Evolutionary conservation across 169 alveolate species (phyloP), one percentile per base, ranked within the genome.

Genomic region (Eimeria falciformis): DNA sequence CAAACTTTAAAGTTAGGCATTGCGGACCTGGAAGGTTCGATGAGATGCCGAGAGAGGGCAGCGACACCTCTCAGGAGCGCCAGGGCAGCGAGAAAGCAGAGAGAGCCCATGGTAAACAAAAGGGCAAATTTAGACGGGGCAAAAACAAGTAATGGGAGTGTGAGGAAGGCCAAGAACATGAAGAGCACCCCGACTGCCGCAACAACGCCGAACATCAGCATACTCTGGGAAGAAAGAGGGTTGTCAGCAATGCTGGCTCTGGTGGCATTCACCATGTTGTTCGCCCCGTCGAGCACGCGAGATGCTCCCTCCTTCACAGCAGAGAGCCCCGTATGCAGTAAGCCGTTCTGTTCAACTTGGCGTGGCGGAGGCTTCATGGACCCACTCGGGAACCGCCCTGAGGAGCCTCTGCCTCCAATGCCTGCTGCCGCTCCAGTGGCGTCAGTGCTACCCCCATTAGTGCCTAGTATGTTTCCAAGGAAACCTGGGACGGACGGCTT

Each of bases 51-150:
- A 40, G 62, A 73, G 43, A 89, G 90, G 1, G 93, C 90, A 50
- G 21, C 23, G 46, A 77, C 93, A 50, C 93, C 93, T n/a, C 93
- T 50, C 53, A 89, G 50, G 65, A 89, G 47, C 4, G 93, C 93
- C 55, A 89, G 55, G 27, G 90, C 85, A 43, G 85, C 73, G 43
- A 89, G 83, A 17, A 89, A 77, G 73, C 93, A 89, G 23, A 89
- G 78, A 65, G 93, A 89, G 11, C 93, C 93, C 90, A 89, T 55
- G 33, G 93, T 89, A 62, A 89, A 89, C 4, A 89, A 90, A 45
- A 89, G 90, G 17, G 93, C 89, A 47, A 89, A 89, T 71, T 89
- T 89, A 12, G 93, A 75, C 47, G 93, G 93, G 43, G 93, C 93
- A 83, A 89, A 89, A 56, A 89, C 93, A 45, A 89, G 90, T 23